Evolutionary conservation across 805 yeast genomes (phyloP).

Genomic region (Starmera caribaea): DNA sequence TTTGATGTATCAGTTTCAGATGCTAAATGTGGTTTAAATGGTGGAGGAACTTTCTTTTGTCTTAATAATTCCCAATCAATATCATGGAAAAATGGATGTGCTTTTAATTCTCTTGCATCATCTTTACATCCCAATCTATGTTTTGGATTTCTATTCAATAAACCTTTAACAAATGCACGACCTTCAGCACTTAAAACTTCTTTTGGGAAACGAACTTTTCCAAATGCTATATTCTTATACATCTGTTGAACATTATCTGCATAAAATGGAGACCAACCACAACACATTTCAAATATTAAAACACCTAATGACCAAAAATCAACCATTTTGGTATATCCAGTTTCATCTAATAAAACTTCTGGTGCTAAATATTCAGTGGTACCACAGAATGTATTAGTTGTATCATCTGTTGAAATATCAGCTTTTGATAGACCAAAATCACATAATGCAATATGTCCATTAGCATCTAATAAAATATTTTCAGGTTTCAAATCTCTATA

Average conservation of each 20-base stretch:
- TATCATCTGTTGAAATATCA: slow-evolving; percentile 68
- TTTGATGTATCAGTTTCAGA: slow-evolving; percentile 93
- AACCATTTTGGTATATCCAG: slow-evolving; percentile 97
- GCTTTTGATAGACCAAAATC: slow-evolving; percentile 97
- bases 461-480: slow-evolving; percentile 88
- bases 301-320: slow-evolving; percentile 99
- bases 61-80: slow-evolving; percentile 80
- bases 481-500: slow-evolving; percentile 97
- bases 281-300: slow-evolving; percentile 95
- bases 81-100: slow-evolving; percentile 86
- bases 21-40: slow-evolving; percentile 87
- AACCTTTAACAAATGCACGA: slow-evolving; percentile 89
- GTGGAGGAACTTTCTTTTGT: slow-evolving; percentile 85
- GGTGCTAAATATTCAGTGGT: slow-evolving; percentile 98
- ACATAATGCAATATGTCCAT: slow-evolving; percentile 95
- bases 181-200: slow-evolving; percentile 92
- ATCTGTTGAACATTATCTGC: slow-evolving; percentile 97
- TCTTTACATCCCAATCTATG: slow-evolving; percentile 87
- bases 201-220: slow-evolving; percentile 94
- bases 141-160: slow-evolving; percentile 89
- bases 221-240: slow-evolving; percentile 98
- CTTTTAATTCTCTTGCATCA: slow-evolving; percentile 88
- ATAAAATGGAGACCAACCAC: slow-evolving; percentile 99
- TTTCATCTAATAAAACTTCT: slow-evolving; percentile 88
- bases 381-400: slow-evolving; percentile 96